phyloP scores from a whole-genome alignment of 768 basidiomycete species.

The Dictyophora rubrovolvata region DNA sequence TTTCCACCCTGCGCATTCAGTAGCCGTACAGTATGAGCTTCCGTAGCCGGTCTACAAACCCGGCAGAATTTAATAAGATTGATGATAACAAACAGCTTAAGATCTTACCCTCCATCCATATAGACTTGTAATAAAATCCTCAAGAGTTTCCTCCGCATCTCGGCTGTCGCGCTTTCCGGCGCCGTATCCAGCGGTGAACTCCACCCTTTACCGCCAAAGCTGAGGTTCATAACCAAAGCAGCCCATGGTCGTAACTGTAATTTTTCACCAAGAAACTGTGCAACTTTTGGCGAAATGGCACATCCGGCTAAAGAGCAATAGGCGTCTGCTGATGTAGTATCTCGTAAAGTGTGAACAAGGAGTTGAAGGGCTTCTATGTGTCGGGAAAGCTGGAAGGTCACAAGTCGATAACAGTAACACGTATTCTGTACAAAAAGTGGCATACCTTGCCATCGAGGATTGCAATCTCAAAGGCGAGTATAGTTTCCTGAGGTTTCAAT shows the following conservation, averaged over 20 bases:
- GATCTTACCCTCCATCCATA: conserved; percentile 59
- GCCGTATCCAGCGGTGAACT: conserved; percentile 22
- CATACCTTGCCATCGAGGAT: conserved; percentile 71
- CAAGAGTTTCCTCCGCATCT: conserved; percentile 47
- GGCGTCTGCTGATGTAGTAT: conserved; percentile 69
- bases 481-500: conserved; percentile 37
- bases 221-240: conserved; percentile 28
- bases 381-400: conserved; percentile 33
- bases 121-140: conserved; percentile 72
- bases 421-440: neutral
- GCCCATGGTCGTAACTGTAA: conserved; percentile 46
- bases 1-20: conserved; percentile 74
- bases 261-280: conserved; percentile 40
- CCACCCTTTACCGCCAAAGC: conserved; percentile 16
- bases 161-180: conserved; percentile 32
- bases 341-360: conserved; percentile 61
- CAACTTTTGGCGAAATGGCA: conserved; percentile 53
- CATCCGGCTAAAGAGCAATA: conserved; percentile 79
- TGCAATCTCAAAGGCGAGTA: conserved; percentile 64
- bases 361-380: conserved; percentile 55
- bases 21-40: conserved; percentile 53
- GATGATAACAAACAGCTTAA: conserved; percentile 12
- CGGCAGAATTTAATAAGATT: neutral
- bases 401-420: conserved; percentile 8
- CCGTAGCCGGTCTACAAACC: conserved; percentile 36